Evolutionary conservation across 1,284 basidiomycete species (phyloP).

Genomic region (Malassezia cuniculi): DNA sequence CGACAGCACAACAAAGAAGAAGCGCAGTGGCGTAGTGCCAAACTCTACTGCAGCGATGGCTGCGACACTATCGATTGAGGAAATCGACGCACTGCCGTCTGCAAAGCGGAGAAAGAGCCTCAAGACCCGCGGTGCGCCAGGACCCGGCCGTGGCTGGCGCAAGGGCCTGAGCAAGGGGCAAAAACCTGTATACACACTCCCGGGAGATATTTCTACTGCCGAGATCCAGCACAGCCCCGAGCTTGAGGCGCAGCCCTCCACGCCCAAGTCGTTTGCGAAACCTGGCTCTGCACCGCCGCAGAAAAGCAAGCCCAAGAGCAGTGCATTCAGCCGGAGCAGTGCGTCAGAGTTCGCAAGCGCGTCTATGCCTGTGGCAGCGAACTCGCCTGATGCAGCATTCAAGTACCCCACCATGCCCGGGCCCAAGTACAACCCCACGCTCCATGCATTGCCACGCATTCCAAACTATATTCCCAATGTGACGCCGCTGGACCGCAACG

Average conservation of each 20-base stretch:
- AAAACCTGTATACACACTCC: slow-evolving; percentile 36
- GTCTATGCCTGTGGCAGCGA: slow-evolving; percentile 3
- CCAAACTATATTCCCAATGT: slow-evolving; percentile 17
- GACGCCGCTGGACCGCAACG: slow-evolving; percentile 17
- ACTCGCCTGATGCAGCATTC: slow-evolving; percentile 18
- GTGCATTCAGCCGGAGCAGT: slow-evolving; percentile 15
- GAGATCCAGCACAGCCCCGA: slow-evolving; percentile 7
- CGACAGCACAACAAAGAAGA: background rate
- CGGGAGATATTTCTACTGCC: slow-evolving; percentile 21
- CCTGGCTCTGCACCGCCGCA: too few species aligned
- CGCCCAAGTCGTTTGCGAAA: slow-evolving; percentile 10
- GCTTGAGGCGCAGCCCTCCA: slow-evolving; percentile 6
- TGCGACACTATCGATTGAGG: slow-evolving; percentile 26
- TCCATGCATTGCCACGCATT: slow-evolving; percentile 26
- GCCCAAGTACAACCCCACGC: slow-evolving; percentile 18
- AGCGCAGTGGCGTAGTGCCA: slow-evolving; percentile 1
- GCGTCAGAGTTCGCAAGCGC: background rate
- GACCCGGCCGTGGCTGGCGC: slow-evolving; percentile 39
- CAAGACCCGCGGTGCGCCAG: slow-evolving; percentile 38
- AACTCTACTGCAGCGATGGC: slow-evolving; percentile 10
- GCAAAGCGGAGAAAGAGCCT: slow-evolving; percentile 38
- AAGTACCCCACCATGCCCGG: slow-evolving; percentile 24
- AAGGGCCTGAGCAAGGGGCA: slow-evolving; percentile 41
- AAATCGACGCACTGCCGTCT: slow-evolving; percentile 39
- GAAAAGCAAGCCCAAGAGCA: slow-evolving; percentile 18